Percentiles rank a stretch among this genome's conserved stretches.
Conservation (phyloP, 2,329 filamentous ascomycete genomes). For the Pezicula radicicola region DNA sequence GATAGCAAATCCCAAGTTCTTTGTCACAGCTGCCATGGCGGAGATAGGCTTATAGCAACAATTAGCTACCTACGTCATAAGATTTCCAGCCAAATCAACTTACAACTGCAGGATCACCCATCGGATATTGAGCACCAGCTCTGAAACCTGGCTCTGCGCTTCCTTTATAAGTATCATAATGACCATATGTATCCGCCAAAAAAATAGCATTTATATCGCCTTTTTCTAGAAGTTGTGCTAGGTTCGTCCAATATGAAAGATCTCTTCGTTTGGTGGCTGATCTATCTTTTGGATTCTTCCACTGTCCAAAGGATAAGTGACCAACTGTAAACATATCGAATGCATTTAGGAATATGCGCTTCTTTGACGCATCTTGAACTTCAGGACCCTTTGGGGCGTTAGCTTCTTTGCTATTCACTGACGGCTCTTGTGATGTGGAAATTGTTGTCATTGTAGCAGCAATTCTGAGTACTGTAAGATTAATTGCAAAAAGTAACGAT, state of each 20-base stretch:
- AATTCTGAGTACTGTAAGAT: no score
- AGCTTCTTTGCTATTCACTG: not conserved
- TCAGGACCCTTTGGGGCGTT: not conserved
- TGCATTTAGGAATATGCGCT: not conserved
- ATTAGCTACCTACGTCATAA: not conserved
- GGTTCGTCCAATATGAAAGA: constrained; percentile 60
- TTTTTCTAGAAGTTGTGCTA: constrained; percentile 59
- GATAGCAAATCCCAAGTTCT: constrained; percentile 63
- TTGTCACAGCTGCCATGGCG: constrained; percentile 66
- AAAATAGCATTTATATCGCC: constrained; percentile 64
- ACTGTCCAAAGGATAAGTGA: not conserved
- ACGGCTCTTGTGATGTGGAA: not conserved
- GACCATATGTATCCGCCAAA: constrained; percentile 55
- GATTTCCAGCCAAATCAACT: constrained; percentile 10
- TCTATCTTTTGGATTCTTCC: not conserved
- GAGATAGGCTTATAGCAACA: constrained; percentile 46
- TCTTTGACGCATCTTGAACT: not conserved
- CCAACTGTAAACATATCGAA: not conserved
- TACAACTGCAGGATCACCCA: constrained; percentile 63
- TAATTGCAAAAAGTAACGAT: no score
- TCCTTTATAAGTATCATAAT: constrained; percentile 65
- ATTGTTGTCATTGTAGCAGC: not conserved
- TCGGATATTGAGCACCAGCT: constrained; percentile 66
- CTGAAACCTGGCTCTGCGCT: constrained; percentile 53
- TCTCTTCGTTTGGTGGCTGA: constrained; percentile 30